Evolutionary conservation across 2,329 filamentous ascomycete species (phyloP).

Genomic region (Phaeoacremonium minimum): DNA sequence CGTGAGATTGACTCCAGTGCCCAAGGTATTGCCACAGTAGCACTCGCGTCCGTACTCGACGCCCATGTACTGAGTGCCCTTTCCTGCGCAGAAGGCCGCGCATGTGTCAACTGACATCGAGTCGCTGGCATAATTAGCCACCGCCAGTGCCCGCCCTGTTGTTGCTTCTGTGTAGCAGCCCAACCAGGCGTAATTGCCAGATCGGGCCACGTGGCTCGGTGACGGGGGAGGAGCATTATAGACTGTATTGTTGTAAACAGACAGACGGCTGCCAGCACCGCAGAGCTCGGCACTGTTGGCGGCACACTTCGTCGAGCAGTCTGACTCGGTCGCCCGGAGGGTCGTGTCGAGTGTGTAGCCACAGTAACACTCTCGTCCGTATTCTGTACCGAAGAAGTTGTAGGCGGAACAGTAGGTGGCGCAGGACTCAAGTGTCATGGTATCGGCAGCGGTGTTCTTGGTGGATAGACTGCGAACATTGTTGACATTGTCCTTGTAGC

Average conservation of each 20-base stretch:
- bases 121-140: constrained; percentile 12
- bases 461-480: constrained; percentile 9
- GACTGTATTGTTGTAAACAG: constrained; percentile 14
- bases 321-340: constrained; percentile 10
- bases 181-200: constrained; percentile 13
- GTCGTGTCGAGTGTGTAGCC: constrained; percentile 12
- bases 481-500: constrained; percentile 16
- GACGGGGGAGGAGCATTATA: constrained; percentile 7
- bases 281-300: constrained; percentile 9
- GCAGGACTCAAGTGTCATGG: constrained; percentile 14
- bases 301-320: constrained; percentile 12
- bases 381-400: constrained; percentile 19
- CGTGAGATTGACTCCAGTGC: constrained; percentile 9
- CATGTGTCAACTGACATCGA: constrained; percentile 18
- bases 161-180: constrained; percentile 16
- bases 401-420: constrained; percentile 17
- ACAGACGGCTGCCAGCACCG: constrained; percentile 13
- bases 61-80: constrained; percentile 14
- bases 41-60: constrained; percentile 22
- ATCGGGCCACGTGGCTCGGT: constrained; percentile 9
- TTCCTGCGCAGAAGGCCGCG: constrained; percentile 16
- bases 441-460: constrained; percentile 6
- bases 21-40: constrained; percentile 16
- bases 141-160: constrained; percentile 12
- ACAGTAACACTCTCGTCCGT: constrained; percentile 16